Conservation (phyloP, 768 basidiomycete genomes). For the Tulasnella sp. region DNA sequence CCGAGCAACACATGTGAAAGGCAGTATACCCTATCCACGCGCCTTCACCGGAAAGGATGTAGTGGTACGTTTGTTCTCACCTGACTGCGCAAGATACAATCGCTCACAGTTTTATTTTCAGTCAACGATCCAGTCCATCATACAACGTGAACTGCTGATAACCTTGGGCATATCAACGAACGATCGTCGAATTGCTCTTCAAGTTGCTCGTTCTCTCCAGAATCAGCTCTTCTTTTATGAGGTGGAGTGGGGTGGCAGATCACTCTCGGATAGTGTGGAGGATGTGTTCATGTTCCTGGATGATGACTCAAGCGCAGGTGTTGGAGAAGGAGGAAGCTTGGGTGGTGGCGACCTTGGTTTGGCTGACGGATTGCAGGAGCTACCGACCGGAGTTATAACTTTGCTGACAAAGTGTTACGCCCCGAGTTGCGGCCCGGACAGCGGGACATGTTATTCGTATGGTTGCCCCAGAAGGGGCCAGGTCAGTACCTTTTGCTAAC, state of each 20-base stretch:
- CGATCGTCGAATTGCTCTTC: conserved; percentile 73
- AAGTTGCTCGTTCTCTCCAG: conserved; percentile 83
- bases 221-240: conserved; percentile 93
- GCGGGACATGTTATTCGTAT: conserved; percentile 68
- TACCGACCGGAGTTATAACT: conserved; percentile 85
- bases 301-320: conserved; percentile 31
- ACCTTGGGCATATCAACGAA: conserved; percentile 62
- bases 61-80: conserved; percentile 47
- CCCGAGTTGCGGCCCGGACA: conserved; percentile 65
- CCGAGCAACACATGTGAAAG: conserved; percentile 78
- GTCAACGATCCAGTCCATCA: conserved; percentile 81
- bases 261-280: conserved; percentile 77
- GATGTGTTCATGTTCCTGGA: conserved; percentile 91
- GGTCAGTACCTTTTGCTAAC: conserved; percentile 7
- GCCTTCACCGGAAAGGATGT: conserved; percentile 94
- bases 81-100: conserved; percentile 11
- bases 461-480: conserved; percentile 36
- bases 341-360: conserved; percentile 37
- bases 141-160: conserved; percentile 71
- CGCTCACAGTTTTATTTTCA: conserved; percentile 24
- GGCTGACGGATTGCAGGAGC: conserved; percentile 47
- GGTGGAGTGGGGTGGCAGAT: conserved; percentile 83
- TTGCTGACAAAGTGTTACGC: conserved; percentile 85
- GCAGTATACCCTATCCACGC: conserved; percentile 78
- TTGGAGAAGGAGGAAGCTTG: conserved; percentile 2